These are phyloP conservation scores for Aegilops bicornis DNA, from an alignment of 176 grass and related monocot genomes.

Conservation along the genomic window DNA sequence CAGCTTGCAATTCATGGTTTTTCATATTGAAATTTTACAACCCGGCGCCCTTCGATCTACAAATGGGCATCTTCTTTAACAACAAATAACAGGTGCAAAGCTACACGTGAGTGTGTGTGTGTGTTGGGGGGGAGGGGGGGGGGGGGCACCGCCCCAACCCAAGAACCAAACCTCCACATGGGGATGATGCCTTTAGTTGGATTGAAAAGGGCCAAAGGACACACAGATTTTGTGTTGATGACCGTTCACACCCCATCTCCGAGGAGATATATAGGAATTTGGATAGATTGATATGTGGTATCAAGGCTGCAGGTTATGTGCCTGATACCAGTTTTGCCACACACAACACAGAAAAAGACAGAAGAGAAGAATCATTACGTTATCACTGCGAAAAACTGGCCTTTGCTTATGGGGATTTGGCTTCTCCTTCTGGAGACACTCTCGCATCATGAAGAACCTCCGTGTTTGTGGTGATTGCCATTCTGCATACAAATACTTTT, in stretches of 20 bases:
- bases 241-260: slow-evolving; percentile 37
- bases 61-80: too few relatives aligned
- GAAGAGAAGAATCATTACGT: slow-evolving; percentile 38
- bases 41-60: too few relatives aligned
- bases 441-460: slow-evolving; percentile 53
- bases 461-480: slow-evolving; percentile 46
- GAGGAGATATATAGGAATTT: slow-evolving; percentile 40
- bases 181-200: slow-evolving; percentile 43
- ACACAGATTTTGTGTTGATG: slow-evolving; percentile 42
- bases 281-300: slow-evolving; percentile 23
- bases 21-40: too few relatives aligned
- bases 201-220: slow-evolving; percentile 32
- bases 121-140: too few relatives aligned
- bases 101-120: too few relatives aligned
- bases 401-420: slow-evolving; percentile 47
- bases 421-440: slow-evolving; percentile 15
- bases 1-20: too few relatives aligned
- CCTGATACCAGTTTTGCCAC: slow-evolving; percentile 47
- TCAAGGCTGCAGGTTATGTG: slow-evolving; percentile 38
- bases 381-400: slow-evolving; percentile 50
- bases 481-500: slow-evolving; percentile 41
- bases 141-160: too few relatives aligned
- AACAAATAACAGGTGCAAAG: too few relatives aligned
- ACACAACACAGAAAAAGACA: slow-evolving; percentile 19
- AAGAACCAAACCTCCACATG: not conserved